Conservation (phyloP, 73 alveolate species). For the Blepharisma stoltei region DNA sequence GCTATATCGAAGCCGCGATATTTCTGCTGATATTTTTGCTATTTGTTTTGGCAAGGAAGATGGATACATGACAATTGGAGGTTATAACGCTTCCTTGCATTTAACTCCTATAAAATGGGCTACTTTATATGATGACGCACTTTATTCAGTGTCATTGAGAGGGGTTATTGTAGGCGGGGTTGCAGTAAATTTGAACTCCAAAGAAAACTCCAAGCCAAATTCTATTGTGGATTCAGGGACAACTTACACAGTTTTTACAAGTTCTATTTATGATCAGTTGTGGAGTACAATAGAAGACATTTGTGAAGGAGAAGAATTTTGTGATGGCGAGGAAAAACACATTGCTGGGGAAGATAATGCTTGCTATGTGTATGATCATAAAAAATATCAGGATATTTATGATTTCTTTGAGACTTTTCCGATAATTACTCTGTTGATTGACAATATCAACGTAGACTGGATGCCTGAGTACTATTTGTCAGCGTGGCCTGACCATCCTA, state of each 20-base stretch:
- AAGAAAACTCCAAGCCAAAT: background rate
- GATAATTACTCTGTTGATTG: background rate
- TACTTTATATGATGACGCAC: background rate
- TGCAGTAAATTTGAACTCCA: background rate
- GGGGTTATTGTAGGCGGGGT: background rate
- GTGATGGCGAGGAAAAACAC: constrained; percentile 1
- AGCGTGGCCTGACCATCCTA: constrained; percentile 36
- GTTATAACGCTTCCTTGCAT: constrained; percentile 35
- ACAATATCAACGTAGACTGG: constrained; percentile 11
- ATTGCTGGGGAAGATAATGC: constrained; percentile 9
- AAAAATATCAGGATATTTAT: background rate
- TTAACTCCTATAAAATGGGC: constrained; percentile 8
- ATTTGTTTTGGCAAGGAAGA: constrained; percentile 67
- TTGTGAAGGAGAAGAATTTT: constrained; percentile 2
- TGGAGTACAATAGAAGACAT: background rate
- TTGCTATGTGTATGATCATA: constrained; percentile 20
- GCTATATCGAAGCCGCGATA: constrained; percentile 39
- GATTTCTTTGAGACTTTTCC: constrained; percentile 24
- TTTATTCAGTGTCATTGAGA: background rate
- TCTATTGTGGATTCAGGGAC: constrained; percentile 31
- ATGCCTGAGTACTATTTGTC: constrained; percentile 8
- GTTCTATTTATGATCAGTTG: background rate
- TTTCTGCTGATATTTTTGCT: constrained; percentile 48
- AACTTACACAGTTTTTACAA: constrained; percentile 13
- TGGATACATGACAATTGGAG: constrained; percentile 71